Percentiles rank a stretch among this genome's conserved stretches.
phyloP scores from a whole-genome alignment of 2,329 filamentous ascomycete species.

The Trichoderma sp. region DNA sequence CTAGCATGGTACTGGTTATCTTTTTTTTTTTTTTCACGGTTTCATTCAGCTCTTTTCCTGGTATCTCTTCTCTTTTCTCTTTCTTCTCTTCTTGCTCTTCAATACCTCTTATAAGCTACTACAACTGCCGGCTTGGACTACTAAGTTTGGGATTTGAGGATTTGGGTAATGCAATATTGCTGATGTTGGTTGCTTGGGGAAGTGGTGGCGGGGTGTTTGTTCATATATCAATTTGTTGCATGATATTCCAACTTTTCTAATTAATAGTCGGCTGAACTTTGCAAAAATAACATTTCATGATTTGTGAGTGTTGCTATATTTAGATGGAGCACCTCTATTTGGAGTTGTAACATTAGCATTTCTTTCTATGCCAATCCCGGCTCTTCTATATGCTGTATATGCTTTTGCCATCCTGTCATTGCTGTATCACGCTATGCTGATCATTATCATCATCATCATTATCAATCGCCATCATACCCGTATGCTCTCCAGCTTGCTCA shows the following conservation, averaged over 20 bases:
- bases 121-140: constrained; percentile 10
- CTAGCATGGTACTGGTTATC: constrained; percentile 25
- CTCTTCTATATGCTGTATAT: not conserved
- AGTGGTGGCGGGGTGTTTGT: constrained; percentile 5
- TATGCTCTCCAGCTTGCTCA: constrained; percentile 44
- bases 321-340: no score
- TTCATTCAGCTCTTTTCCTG: not conserved
- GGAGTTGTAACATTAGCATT: not conserved
- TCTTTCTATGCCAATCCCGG: not conserved
- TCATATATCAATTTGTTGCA: constrained; percentile 20
- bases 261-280: not conserved
- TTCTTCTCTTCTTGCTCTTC: constrained; percentile 9
- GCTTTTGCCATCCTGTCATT: not conserved
- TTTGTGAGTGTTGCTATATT: not conserved
- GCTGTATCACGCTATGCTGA: not conserved
- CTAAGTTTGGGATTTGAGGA: constrained; percentile 9
- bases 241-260: constrained; percentile 21
- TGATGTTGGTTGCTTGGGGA: not conserved
- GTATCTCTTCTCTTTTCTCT: constrained; percentile 17
- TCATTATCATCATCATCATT: not conserved
- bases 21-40: not conserved
- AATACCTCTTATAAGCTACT: not conserved
- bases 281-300: not conserved
- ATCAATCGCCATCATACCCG: constrained; percentile 31
- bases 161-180: constrained; percentile 27